Evolutionary conservation across 192 early-diverging fungal species (phyloP).

Genomic region (Gamsiella multidivaricata): DNA sequence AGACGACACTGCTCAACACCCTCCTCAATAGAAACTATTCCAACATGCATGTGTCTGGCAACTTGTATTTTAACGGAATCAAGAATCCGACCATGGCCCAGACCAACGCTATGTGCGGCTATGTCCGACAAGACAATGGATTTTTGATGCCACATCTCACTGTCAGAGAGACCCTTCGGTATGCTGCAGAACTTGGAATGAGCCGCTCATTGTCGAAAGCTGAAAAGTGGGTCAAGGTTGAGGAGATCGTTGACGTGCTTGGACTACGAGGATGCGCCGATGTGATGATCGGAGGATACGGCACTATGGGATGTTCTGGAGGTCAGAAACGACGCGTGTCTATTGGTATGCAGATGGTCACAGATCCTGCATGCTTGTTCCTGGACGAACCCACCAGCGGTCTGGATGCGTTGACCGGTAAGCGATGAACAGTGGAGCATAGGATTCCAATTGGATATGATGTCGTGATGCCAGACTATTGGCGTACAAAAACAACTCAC

Average conservation of each 20-base stretch:
- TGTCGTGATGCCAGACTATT: too few species aligned
- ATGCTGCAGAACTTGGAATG: slow-evolving; percentile 76
- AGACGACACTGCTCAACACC: slow-evolving; percentile 22
- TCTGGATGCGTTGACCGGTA: slow-evolving; percentile 64
- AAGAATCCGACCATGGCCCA: slow-evolving; percentile 15
- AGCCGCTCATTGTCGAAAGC: slow-evolving; percentile 53
- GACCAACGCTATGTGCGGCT: slow-evolving; percentile 14
- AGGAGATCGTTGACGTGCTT: slow-evolving; percentile 72
- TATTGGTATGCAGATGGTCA: slow-evolving; percentile 84
- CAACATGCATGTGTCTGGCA: not conserved
- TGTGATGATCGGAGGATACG: slow-evolving; percentile 67
- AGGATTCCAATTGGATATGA: too few species aligned
- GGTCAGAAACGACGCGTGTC: slow-evolving; percentile 84
- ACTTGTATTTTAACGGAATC: slow-evolving; percentile 17
- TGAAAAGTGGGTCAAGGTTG: slow-evolving; percentile 70
- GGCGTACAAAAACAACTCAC: too few species aligned
- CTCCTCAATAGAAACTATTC: not conserved
- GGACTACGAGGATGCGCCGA: slow-evolving; percentile 72
- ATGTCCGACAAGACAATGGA: slow-evolving; percentile 23
- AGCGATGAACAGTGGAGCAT: not conserved
- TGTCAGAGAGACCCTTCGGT: slow-evolving; percentile 79
- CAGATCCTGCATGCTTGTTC: slow-evolving; percentile 76
- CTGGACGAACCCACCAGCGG: slow-evolving; percentile 74
- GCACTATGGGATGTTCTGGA: slow-evolving; percentile 73
- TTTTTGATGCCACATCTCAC: slow-evolving; percentile 65